These are phyloP conservation scores for Mycena floridula DNA, from an alignment of 768 basidiomycete species.

Conservation along the genomic window DNA sequence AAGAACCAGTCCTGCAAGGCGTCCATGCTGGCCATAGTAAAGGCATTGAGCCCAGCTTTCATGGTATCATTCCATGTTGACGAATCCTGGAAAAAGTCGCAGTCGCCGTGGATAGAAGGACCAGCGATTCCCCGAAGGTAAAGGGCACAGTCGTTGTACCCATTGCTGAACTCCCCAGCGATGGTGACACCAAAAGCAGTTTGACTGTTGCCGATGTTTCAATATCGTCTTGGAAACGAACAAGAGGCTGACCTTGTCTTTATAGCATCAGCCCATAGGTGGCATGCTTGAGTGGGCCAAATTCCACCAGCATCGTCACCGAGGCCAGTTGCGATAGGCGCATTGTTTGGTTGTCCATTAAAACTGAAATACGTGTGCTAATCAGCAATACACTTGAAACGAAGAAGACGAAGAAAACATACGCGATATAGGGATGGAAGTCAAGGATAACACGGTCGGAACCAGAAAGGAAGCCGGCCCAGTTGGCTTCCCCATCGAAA, in stretches of 20 bases:
- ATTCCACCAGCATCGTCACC: constrained; percentile 27
- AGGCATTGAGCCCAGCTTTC: constrained; percentile 38
- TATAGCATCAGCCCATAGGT: constrained; percentile 43
- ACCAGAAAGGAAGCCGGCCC: constrained; percentile 40
- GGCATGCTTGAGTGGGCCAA: constrained; percentile 42
- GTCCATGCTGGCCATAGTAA: constrained; percentile 81
- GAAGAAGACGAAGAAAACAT: neutral
- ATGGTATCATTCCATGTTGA: constrained; percentile 33
- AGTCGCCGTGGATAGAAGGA: constrained; percentile 26
- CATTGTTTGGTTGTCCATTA: constrained; percentile 23
- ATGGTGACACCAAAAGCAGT: constrained; percentile 51
- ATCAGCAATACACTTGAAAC: constrained; percentile 20
- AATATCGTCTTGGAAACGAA: neutral
- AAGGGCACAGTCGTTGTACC: constrained; percentile 51
- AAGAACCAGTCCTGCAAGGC: constrained; percentile 91
- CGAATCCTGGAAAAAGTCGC: constrained; percentile 36
- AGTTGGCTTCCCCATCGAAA: constrained; percentile 33
- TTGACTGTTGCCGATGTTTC: constrained; percentile 17
- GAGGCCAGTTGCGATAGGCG: constrained; percentile 26
- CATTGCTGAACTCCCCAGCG: constrained; percentile 64
- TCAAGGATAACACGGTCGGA: constrained; percentile 51
- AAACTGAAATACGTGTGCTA: no score
- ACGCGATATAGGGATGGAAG: constrained; percentile 39
- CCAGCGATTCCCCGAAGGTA: constrained; percentile 31
- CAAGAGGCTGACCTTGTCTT: constrained; percentile 21